Evolutionary conservation across 495 filamentous ascomycete species (phyloP).

Genomic region (Rusavskia elegans): DNA sequence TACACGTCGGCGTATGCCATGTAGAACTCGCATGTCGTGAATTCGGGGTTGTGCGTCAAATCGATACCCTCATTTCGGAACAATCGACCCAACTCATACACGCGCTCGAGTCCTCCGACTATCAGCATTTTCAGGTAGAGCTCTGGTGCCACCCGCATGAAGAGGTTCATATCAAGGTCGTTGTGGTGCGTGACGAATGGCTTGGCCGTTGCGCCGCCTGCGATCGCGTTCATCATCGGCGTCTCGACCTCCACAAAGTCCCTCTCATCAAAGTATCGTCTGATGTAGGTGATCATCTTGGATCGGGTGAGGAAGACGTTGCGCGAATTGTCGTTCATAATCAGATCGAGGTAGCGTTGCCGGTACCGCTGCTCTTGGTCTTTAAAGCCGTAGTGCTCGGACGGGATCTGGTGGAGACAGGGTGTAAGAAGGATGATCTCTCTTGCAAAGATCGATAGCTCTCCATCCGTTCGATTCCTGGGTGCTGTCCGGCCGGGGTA

Average conservation of each 20-base stretch:
- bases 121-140: constrained; percentile 93
- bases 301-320: constrained; percentile 68
- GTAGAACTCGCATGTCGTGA: constrained; percentile 97
- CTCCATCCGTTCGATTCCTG: constrained; percentile 71
- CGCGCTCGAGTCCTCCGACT: constrained; percentile 79
- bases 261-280: constrained; percentile 66
- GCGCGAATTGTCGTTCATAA: constrained; percentile 78
- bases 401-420: constrained; percentile 85
- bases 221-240: constrained; percentile 92
- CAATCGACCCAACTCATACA: constrained; percentile 83
- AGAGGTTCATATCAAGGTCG: constrained; percentile 81
- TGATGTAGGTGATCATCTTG: constrained; percentile 74
- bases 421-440: constrained; percentile 75
- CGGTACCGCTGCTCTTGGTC: constrained; percentile 86
- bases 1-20: constrained; percentile 86
- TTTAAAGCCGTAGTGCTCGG: constrained; percentile 84
- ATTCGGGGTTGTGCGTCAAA: constrained; percentile 96
- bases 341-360: constrained; percentile 84
- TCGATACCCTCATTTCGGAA: constrained; percentile 96
- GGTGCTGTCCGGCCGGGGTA: constrained; percentile 81
- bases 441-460: constrained; percentile 84
- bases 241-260: constrained; percentile 95
- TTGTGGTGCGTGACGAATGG: constrained; percentile 94
- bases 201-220: constrained; percentile 89
- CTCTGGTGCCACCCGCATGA: constrained; percentile 89